Base-by-base conservation (phyloP, 73 alveolate species). In the Paramecium tetraurelia region DNA sequence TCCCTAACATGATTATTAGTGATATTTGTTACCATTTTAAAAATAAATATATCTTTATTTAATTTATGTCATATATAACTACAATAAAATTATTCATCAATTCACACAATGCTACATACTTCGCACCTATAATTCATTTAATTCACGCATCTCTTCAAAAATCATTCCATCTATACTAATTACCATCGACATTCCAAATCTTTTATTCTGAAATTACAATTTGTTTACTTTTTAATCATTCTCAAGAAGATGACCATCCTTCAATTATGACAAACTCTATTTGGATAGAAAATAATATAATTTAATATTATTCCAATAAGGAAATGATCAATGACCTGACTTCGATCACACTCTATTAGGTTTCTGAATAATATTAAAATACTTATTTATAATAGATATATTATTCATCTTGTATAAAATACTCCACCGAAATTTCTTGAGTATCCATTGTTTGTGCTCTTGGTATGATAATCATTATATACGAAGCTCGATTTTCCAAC, bases 381-480 rank as follows among this genome's bases (percentile, higher is more conserved):
- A 6, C n/a, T 53, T 53, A 53, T 53, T 53, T 53, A 53, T 16
- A 53, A 18, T 53, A 53, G 69, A 53, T 53, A 18, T 4, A 53
- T 18, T 89, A 29, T 41, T 89, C 94, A 89, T 89, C 94, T 89
- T 14, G 94, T 89, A 63, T 59, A 89, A 85, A 89, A 89, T 21
- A 63, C 86, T 38, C 94, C 94, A 5, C 94, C 94, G 89, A 46
- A 70, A 80, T 80, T 80, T 71, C 94, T 69, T 8, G 94, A 68
- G 24, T 89, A 89, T n/a, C 94, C 94, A 46, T 89, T 89, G 22
- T 89, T 89, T 71, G 94, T 89, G 6, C 92, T 70, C 68, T 89
- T 89, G 12, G 94, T 70, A 36, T 89, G 94, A 59, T 89, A 89
- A 63, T 89, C 94, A 89, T 89, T 89, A 71, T 70, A 89, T 4